These are phyloP conservation scores for Rhizophagus clarus DNA, from an alignment of 192 early-diverging fungal species.

Conservation along the genomic window DNA sequence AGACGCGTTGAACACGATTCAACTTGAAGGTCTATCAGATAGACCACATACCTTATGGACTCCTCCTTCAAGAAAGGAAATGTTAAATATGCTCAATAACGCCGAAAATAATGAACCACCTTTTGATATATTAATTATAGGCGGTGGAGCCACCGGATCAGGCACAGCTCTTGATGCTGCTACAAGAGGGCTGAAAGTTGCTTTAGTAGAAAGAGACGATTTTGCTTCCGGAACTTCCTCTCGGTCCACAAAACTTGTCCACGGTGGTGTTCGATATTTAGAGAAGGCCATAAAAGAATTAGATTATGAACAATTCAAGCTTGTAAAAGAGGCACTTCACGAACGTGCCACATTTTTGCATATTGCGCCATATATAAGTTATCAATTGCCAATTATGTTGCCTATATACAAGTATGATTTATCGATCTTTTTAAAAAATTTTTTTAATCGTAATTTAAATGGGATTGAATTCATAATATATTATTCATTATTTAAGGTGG, in stretches of 20 bases:
- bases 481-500: constrained; percentile 56
- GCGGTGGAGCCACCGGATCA: constrained; percentile 94
- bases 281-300: constrained; percentile 94
- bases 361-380: constrained; percentile 93
- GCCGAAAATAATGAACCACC: constrained; percentile 30
- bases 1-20: constrained; percentile 20
- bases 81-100: constrained; percentile 67
- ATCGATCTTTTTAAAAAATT: neutral
- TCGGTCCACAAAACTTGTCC: constrained; percentile 92
- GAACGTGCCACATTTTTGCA: constrained; percentile 92
- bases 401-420: constrained; percentile 83
- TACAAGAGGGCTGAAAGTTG: constrained; percentile 88
- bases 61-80: constrained; percentile 70
- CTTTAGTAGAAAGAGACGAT: constrained; percentile 95
- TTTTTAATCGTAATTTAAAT: constrained; percentile 5
- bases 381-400: constrained; percentile 93
- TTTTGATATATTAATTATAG: constrained; percentile 90
- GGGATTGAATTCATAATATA: neutral
- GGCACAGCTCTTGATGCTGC: constrained; percentile 93
- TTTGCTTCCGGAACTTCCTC: constrained; percentile 92
- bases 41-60: constrained; percentile 74
- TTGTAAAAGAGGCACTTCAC: constrained; percentile 93
- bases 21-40: constrained; percentile 33
- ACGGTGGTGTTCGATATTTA: constrained; percentile 96
- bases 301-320: constrained; percentile 96